Base-by-base conservation (phyloP, 192 early-diverging fungal genomes). In the Coemansia sp. region DNA sequence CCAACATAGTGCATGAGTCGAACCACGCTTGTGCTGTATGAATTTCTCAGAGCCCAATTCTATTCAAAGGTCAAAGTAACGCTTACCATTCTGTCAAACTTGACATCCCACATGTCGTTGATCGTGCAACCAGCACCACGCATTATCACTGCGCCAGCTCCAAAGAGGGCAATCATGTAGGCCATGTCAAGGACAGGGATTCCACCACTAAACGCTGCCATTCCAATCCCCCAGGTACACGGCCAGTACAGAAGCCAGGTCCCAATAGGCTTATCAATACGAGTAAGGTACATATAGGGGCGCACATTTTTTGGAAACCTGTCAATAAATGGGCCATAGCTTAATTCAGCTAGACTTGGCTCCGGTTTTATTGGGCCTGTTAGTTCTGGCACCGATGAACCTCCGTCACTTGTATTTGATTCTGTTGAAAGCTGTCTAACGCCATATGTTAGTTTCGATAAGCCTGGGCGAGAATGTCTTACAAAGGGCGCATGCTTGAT, bases 51-150 rank as follows among this genome's bases (percentile, higher is more conserved):
- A 26, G 25, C 48, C 23, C 7, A 51, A 8, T 23, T 16, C 8
- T 12, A 51, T 15, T 26, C 21, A 26, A 13, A 51, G 26, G 10
- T 9, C 0, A 25, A 26, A 7, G 0, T 4, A 7, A 15, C 1
- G 55, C 48, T 84, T 78, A 48, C 77, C 78, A 71, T 89, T 58
- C 87, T 87, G 79, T 98, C 96, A 37, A 95, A 87, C 60, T 93
- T 86, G n/a, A 83, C 66, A 71, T 98, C 96, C 96, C 95, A 97
- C 71, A 98, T 82, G 67, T 98, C 96, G 72, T 98, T 98, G 64
- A 98, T 93, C 1, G 92, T 95, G 82, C 96, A 98, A 21, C 95
- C 96, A 23, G 95, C 96, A 2, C 96, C 94, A 20, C 96, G 88
- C 94, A 98, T 96, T 15, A 95, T 85, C 4, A 95, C 65, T 2